Percentiles rank a stretch among this genome's conserved stretches.
Evolutionary conservation across 257 asterid genomes (phyloP).

Genomic region (Cruciata laevipes): DNA sequence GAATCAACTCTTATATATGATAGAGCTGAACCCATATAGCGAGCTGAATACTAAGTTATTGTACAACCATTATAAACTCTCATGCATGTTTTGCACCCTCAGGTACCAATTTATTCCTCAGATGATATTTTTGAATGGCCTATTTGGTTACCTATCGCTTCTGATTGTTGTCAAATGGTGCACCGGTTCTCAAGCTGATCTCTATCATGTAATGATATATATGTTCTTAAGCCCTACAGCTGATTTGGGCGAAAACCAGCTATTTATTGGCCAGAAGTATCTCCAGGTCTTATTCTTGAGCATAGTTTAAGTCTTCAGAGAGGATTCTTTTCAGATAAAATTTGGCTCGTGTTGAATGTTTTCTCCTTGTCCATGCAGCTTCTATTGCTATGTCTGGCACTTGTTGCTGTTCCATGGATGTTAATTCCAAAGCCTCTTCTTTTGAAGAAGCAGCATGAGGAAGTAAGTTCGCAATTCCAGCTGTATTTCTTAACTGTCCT

Average conservation of each 20-base stretch:
- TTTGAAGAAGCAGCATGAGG: slow-evolving; percentile 47
- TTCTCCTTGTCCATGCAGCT: slow-evolving; percentile 27
- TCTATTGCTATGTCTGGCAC: slow-evolving; percentile 41
- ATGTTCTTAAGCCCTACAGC: slow-evolving; percentile 65
- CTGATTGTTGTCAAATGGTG: slow-evolving; percentile 60
- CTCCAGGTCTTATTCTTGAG: slow-evolving; percentile 41
- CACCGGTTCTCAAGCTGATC: slow-evolving; percentile 60
- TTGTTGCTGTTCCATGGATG: slow-evolving; percentile 72
- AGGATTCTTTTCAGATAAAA: slow-evolving; percentile 2
- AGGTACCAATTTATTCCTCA: slow-evolving; percentile 68
- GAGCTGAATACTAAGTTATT: background rate
- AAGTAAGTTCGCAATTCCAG: slow-evolving; percentile 28
- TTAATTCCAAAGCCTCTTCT: slow-evolving; percentile 57
- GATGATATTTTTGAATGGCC: slow-evolving; percentile 52
- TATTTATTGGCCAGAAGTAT: slow-evolving; percentile 46
- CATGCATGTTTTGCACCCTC: background rate
- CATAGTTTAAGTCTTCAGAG: background rate
- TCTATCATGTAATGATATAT: slow-evolving; percentile 62
- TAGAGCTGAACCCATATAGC: background rate
- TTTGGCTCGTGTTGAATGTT: slow-evolving; percentile 7
- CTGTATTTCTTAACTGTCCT: background rate
- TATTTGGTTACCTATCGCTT: slow-evolving; percentile 58
- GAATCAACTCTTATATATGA: too few relatives aligned
- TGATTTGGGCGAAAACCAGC: slow-evolving; percentile 56
- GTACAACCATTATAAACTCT: background rate